Evolutionary conservation across 2,329 filamentous ascomycete genomes (phyloP), one percentile per base, ranked within the genome.

Genomic region (Exophiala calicioides): DNA sequence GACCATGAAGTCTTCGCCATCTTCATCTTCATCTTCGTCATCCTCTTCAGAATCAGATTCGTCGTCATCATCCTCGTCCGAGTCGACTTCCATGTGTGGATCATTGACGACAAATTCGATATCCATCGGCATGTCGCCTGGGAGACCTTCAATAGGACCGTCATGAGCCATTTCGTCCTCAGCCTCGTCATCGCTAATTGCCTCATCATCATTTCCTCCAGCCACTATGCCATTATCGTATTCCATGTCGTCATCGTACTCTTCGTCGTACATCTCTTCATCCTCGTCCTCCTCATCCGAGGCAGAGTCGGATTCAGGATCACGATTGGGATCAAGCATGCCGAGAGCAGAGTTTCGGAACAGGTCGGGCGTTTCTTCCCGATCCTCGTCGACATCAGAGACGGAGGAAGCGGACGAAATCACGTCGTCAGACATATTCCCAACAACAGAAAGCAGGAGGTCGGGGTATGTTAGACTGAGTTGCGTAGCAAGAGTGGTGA

Each of bases 261-360:
- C 88, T 50, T 93, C 90, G 39, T 90, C 87, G 58, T 95, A 95
- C 87, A 95, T 93, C 59, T 93, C 89, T 24, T 58, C 57, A 58
- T 91, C 88, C 45, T 90, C 86, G 35, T 90, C 89, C 49, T 84
- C 85, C 12, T 78, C 79, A 10, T 75, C 75, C 34, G 65, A 66
- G 9, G 73, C 74, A 52, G 83, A 84, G 23, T 87, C 89, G 38
- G 88, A 90, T 54, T 91, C 88, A 51, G 88, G 85, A 50, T 90
- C 85, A 47, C 86, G 81, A 38, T 84, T 81, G 56, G 87, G 85
- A 65, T 97, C 93, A 42, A 96, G 84, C 83, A 97, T 94, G 38
- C 93, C 91, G 16, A 98, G 75, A 1, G 94, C 89, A 2, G 93
- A 97, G 67, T 97, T 95, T 42, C 94, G 86, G 72, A 96, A 97